A percentile compares a stretch with the other conserved stretches of the same genome.
These are phyloP conservation scores for Datisca glomerata DNA, from an alignment of 306 rosid genomes.

Conservation along the genomic window DNA sequence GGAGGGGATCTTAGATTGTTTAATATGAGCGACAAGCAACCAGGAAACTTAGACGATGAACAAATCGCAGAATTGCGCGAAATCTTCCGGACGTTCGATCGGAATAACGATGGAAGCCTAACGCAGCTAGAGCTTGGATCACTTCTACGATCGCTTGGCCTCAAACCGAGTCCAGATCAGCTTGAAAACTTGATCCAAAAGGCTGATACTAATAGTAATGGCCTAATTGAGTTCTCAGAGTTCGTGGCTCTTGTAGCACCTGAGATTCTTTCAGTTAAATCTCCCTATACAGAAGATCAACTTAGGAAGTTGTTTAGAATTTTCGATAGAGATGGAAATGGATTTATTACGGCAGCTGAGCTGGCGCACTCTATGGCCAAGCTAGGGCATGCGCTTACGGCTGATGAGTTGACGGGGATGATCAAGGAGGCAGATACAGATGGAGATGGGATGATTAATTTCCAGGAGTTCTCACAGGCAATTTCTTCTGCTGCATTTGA, in stretches of 20 bases:
- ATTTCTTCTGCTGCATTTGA: constrained; percentile 67
- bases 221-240: constrained; percentile 72
- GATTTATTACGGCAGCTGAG: constrained; percentile 60
- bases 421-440: constrained; percentile 66
- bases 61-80: constrained; percentile 71
- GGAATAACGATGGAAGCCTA: constrained; percentile 82
- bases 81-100: constrained; percentile 76
- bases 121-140: constrained; percentile 80
- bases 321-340: constrained; percentile 76
- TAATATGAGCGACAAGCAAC: constrained; percentile 48
- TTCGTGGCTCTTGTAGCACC: constrained; percentile 68
- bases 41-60: constrained; percentile 59
- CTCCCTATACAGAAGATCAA: constrained; percentile 53
- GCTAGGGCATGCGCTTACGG: constrained; percentile 75
- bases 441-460: constrained; percentile 80
- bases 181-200: constrained; percentile 50
- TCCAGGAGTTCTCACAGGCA: constrained; percentile 50
- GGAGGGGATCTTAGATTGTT: neutral
- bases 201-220: constrained; percentile 76
- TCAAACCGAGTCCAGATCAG: constrained; percentile 78
- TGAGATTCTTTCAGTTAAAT: constrained; percentile 57
- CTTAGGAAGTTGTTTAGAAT: constrained; percentile 49
- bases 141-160: constrained; percentile 67
- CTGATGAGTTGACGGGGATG: constrained; percentile 67
- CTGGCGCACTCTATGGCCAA: constrained; percentile 77